These are phyloP conservation scores for Casuarina glauca DNA, from an alignment of 306 rosid species.

Conservation along the genomic window DNA sequence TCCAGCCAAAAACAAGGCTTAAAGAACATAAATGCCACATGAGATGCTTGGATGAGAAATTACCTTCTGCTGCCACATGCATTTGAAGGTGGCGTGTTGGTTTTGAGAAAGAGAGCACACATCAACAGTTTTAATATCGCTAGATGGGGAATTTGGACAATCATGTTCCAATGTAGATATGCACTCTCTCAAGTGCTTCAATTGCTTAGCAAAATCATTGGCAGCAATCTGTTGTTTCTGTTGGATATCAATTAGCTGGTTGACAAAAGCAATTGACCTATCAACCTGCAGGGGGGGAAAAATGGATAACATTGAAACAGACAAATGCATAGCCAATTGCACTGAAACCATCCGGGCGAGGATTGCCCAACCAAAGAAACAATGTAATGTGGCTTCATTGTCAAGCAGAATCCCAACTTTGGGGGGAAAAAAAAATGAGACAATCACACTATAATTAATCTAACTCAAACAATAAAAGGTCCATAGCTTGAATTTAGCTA, in stretches of 20 bases:
- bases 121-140: slow-evolving; percentile 29
- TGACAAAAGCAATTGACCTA: slow-evolving; percentile 59
- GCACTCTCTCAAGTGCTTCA: slow-evolving; percentile 55
- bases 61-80: slow-evolving; percentile 95
- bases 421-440: not conserved
- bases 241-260: slow-evolving; percentile 68
- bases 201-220: slow-evolving; percentile 55
- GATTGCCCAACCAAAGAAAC: not conserved
- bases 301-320: not conserved
- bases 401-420: not conserved
- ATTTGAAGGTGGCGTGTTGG: slow-evolving; percentile 51
- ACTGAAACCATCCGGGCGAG: not conserved
- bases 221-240: slow-evolving; percentile 67
- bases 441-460: not conserved
- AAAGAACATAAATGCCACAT: not conserved
- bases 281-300: slow-evolving; percentile 54
- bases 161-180: slow-evolving; percentile 54
- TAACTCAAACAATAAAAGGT: not conserved
- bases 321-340: not conserved
- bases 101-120: slow-evolving; percentile 46
- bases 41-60: slow-evolving; percentile 1
- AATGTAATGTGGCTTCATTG: not conserved
- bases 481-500: not conserved
- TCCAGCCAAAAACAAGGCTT: not conserved
- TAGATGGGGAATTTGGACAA: slow-evolving; percentile 40